A percentile compares a stretch with the other conserved stretches of the same genome.
phyloP scores from a whole-genome alignment of 1,139 yeast genomes.

The Debaryomyces subglobosus region DNA sequence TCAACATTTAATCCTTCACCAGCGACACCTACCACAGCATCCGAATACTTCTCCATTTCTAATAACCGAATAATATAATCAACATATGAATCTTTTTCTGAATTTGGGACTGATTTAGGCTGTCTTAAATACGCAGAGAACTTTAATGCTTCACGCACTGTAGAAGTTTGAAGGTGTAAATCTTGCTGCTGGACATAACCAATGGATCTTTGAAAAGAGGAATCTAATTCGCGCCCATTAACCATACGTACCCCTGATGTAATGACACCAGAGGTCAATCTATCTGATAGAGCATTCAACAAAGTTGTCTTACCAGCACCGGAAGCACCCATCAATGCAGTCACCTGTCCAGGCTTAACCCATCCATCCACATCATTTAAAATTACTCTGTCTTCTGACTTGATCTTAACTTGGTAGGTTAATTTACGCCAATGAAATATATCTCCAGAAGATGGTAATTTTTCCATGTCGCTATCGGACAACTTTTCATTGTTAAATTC shows the following conservation, averaged over 20 bases:
- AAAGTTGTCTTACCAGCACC: constrained; percentile 86
- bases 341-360: constrained; percentile 63
- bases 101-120: constrained; percentile 52
- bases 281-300: constrained; percentile 72
- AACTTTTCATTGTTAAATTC: background rate
- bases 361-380: constrained; percentile 75
- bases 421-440: background rate
- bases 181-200: constrained; percentile 88
- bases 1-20: constrained; percentile 46
- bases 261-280: constrained; percentile 78
- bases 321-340: constrained; percentile 74
- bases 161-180: constrained; percentile 70
- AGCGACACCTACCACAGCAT: constrained; percentile 43
- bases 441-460: background rate
- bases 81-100: constrained; percentile 66
- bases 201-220: constrained; percentile 77
- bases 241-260: constrained; percentile 72
- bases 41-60: constrained; percentile 40
- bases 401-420: background rate
- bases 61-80: constrained; percentile 66
- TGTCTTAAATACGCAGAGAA: constrained; percentile 71
- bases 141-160: constrained; percentile 76
- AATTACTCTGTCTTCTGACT: constrained; percentile 35
- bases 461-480: background rate
- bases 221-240: constrained; percentile 67